Conservation (phyloP, 2,329 filamentous ascomycete species). For the Westerdykella aurantiaca region DNA sequence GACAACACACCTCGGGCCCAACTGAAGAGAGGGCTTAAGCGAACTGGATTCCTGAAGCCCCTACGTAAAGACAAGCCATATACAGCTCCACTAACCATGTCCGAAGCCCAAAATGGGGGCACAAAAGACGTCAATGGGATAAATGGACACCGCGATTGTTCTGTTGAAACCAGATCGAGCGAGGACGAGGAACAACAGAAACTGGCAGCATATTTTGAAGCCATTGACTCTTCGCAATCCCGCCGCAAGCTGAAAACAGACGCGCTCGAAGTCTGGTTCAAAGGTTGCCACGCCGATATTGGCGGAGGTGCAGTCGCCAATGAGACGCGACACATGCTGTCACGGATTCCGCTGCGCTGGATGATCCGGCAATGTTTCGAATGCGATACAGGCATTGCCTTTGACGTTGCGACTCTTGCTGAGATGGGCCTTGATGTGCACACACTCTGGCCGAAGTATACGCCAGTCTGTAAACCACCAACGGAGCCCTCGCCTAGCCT, state of each 20-base stretch:
- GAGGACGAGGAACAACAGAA: constrained; percentile 7
- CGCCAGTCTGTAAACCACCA: constrained; percentile 23
- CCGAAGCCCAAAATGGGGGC: too few species aligned
- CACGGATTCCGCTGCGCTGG: constrained; percentile 44
- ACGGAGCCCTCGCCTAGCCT: constrained; percentile 33
- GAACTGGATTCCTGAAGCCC: neutral
- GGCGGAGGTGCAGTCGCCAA: constrained; percentile 42
- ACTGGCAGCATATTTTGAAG: constrained; percentile 11
- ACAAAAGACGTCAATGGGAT: too few species aligned
- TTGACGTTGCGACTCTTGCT: constrained; percentile 36
- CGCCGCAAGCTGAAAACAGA: constrained; percentile 18
- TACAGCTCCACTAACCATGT: neutral
- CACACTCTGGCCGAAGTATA: constrained; percentile 38
- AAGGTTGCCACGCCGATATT: constrained; percentile 40
- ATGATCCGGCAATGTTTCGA: constrained; percentile 47
- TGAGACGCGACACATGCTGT: constrained; percentile 40
- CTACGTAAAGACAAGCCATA: constrained; percentile 1
- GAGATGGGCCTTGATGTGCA: constrained; percentile 41
- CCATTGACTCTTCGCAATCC: constrained; percentile 10
- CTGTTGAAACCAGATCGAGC: neutral
- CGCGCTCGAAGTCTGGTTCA: constrained; percentile 40
- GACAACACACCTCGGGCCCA: constrained; percentile 8
- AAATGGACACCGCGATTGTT: neutral
- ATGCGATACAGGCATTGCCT: constrained; percentile 44
- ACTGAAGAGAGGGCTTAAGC: constrained; percentile 1